Conservation (phyloP, 2,329 filamentous ascomycete genomes). For the Xylariaceae sp. region DNA sequence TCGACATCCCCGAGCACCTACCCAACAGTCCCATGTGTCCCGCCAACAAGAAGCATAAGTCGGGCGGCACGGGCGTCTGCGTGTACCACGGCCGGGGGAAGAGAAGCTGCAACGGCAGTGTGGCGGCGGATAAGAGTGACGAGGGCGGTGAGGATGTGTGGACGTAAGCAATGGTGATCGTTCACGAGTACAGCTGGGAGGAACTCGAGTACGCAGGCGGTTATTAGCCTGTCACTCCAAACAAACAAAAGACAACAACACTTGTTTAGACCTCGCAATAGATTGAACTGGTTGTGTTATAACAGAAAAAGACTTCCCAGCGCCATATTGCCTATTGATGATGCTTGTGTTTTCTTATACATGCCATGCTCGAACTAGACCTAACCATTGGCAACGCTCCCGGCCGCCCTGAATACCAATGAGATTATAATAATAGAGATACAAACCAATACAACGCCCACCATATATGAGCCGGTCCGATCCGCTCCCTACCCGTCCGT, state of each 20-base stretch:
- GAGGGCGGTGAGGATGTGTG: slow-evolving; percentile 16
- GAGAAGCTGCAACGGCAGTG: slow-evolving; percentile 3
- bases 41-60: slow-evolving; percentile 47
- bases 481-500: too few relatives aligned
- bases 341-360: background rate
- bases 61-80: slow-evolving; percentile 52
- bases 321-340: background rate
- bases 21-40: slow-evolving; percentile 56
- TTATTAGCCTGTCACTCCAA: background rate
- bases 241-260: background rate
- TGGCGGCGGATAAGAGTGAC: background rate
- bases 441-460: background rate
- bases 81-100: slow-evolving; percentile 51
- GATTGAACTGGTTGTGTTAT: background rate
- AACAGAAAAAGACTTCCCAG: background rate
- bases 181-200: too few relatives aligned
- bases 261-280: background rate
- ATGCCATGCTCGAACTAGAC: background rate
- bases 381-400: background rate
- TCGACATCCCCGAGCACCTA: slow-evolving; percentile 55
- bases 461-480: background rate
- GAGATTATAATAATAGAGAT: background rate
- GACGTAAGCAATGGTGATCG: slow-evolving; percentile 16
- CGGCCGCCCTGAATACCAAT: background rate
- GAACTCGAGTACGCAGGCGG: background rate